Conservation (phyloP, 768 basidiomycete genomes). For the Termitomyces eurrhizus region DNA sequence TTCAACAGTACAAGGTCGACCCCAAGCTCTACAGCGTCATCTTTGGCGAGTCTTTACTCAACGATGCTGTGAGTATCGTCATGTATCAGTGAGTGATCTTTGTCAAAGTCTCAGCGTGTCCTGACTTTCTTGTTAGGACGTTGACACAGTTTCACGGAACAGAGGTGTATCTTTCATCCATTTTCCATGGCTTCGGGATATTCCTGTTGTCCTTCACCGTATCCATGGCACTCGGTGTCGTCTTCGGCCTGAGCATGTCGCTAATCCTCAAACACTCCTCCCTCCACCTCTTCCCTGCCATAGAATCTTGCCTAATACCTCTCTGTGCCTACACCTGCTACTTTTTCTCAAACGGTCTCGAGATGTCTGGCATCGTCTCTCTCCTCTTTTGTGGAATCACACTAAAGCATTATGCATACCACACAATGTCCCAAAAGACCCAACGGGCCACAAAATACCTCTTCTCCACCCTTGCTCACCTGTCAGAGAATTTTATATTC, state of each 20-base stretch:
- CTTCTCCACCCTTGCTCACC: constrained; percentile 88
- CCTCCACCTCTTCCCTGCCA: constrained; percentile 80
- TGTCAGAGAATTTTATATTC: constrained; percentile 99
- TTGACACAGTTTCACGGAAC: constrained; percentile 87
- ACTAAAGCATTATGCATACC: constrained; percentile 99
- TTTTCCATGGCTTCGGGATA: constrained; percentile 97
- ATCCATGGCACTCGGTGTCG: constrained; percentile 91
- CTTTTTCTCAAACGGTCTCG: constrained; percentile 96
- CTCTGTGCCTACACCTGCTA: constrained; percentile 95
- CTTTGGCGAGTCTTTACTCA: constrained; percentile 94
- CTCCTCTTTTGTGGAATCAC: constrained; percentile 98
- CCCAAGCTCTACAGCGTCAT: constrained; percentile 97
- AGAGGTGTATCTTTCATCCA: constrained; percentile 79
- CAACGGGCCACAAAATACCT: constrained; percentile 95
- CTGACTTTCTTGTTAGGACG: constrained; percentile 49
- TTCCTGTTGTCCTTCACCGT: constrained; percentile 94
- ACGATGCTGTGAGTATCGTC: constrained; percentile 99
- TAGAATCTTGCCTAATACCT: constrained; percentile 95
- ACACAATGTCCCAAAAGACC: constrained; percentile 95
- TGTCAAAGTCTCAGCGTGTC: not conserved
- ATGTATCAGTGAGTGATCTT: constrained; percentile 91
- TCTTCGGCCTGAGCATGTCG: constrained; percentile 88
- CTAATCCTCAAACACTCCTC: constrained; percentile 93
- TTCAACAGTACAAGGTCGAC: constrained; percentile 98
- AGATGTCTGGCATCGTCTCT: constrained; percentile 96